A percentile compares a stretch with the other conserved stretches of the same genome.
Conservation (phyloP, 2,329 filamentous ascomycete species). For the Calonectria crousiana region DNA sequence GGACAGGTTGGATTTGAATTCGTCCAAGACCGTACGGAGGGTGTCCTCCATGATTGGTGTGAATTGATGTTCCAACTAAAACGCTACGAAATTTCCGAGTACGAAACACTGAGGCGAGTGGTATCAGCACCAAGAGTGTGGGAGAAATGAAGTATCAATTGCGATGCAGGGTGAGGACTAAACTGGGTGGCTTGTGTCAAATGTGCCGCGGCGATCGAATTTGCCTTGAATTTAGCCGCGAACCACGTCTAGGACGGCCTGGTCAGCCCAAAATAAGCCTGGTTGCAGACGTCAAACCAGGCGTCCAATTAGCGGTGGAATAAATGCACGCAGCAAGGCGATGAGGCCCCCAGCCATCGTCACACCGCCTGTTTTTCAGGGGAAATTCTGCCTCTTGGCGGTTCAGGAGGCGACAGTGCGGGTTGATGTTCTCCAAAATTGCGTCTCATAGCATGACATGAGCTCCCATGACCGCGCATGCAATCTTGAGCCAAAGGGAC, state of each 20-base stretch:
- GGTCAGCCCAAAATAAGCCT: neutral
- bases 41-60: neutral
- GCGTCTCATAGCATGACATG: neutral
- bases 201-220: neutral
- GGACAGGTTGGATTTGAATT: neutral
- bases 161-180: neutral
- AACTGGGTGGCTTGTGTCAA: neutral
- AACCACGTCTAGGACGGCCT: no score
- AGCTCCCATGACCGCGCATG: neutral
- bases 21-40: neutral
- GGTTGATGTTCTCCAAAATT: neutral
- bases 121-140: neutral
- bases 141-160: neutral
- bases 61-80: no score
- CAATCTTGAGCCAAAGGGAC: neutral
- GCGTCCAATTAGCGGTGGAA: neutral
- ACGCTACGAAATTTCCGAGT: neutral
- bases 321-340: neutral
- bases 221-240: neutral
- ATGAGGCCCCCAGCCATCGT: neutral
- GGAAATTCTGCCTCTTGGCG: neutral
- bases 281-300: neutral
- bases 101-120: neutral
- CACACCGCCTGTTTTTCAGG: neutral
- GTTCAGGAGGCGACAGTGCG: neutral